These are phyloP conservation scores for Musa itinerans DNA, from an alignment of 176 grass and related monocot genomes.

Conservation along the genomic window DNA sequence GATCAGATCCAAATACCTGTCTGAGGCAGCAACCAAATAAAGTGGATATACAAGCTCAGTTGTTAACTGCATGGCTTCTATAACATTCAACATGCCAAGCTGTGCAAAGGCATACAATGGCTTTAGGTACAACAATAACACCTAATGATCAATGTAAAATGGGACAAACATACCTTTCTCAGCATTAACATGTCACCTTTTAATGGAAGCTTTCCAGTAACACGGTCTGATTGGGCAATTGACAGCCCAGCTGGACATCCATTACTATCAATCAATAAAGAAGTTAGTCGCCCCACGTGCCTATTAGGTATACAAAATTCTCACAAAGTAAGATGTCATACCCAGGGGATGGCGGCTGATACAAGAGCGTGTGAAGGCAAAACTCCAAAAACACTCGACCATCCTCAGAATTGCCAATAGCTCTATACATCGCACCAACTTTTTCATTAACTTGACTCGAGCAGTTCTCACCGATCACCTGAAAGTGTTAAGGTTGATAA, in stretches of 20 bases:
- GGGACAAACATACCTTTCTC: conserved; percentile 56
- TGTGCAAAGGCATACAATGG: conserved; percentile 23
- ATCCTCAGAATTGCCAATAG: conserved; percentile 50
- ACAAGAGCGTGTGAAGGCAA: conserved; percentile 72
- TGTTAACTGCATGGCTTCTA: conserved; percentile 76
- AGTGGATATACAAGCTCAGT: conserved; percentile 71
- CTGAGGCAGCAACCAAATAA: conserved; percentile 71
- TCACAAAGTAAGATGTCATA: conserved; percentile 28
- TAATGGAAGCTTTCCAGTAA: conserved; percentile 70
- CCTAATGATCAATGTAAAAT: neutral
- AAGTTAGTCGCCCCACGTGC: conserved; percentile 6
- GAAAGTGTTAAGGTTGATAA: conserved; percentile 22
- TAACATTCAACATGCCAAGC: conserved; percentile 83
- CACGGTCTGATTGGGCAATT: conserved; percentile 54
- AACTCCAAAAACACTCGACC: conserved; percentile 67
- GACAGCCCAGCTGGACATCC: conserved; percentile 80
- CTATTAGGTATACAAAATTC: conserved; percentile 2
- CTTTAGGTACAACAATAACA: neutral
- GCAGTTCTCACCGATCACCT: conserved; percentile 81
- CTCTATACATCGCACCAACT: conserved; percentile 54
- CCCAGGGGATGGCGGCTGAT: conserved; percentile 62
- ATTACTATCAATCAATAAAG: conserved; percentile 30
- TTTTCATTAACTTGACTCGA: conserved; percentile 47
- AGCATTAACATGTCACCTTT: conserved; percentile 53
- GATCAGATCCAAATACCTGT: conserved; percentile 47